Conservation (phyloP, 2,329 filamentous ascomycete genomes). For the Clathrospora elynae region DNA sequence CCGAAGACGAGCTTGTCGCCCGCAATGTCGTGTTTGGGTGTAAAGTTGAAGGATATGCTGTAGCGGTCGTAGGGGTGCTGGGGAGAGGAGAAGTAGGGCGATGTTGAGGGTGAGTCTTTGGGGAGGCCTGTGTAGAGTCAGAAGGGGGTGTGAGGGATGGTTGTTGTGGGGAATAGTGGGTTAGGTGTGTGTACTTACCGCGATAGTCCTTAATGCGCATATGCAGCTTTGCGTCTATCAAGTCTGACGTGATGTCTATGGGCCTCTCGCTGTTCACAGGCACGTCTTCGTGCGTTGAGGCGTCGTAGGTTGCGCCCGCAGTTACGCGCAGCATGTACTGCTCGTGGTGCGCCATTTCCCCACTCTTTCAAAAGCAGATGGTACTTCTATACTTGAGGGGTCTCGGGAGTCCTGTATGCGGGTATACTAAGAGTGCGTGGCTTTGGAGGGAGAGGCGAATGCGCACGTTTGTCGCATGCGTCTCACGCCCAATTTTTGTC, state of each 20-base stretch:
- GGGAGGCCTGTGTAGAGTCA: conserved; percentile 66
- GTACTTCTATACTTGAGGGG: too few relatives aligned
- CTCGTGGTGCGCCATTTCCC: conserved; percentile 53
- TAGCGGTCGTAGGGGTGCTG: conserved; percentile 80
- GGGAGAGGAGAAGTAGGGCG: conserved; percentile 75
- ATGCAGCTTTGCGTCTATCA: conserved; percentile 70
- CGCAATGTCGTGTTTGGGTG: conserved; percentile 68
- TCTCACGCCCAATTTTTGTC: conserved; percentile 14
- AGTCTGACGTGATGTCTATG: conserved; percentile 65
- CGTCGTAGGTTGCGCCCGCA: conserved; percentile 77
- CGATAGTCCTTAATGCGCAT: conserved; percentile 69
- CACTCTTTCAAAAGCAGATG: background rate
- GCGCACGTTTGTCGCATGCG: background rate
- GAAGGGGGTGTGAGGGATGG: background rate
- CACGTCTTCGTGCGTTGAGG: conserved; percentile 71
- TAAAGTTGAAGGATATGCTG: conserved; percentile 79
- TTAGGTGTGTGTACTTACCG: background rate
- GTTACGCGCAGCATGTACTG: conserved; percentile 83
- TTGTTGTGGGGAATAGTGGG: background rate
- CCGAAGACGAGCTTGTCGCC: conserved; percentile 83
- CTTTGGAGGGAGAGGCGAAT: too few relatives aligned
- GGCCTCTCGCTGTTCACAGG: conserved; percentile 73
- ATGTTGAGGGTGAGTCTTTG: conserved; percentile 67
- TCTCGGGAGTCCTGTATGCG: too few relatives aligned
- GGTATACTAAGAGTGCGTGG: too few relatives aligned